Percentiles rank a stretch among this genome's conserved stretches.
phyloP scores from a whole-genome alignment of 345 rosid species.

The Cardamine resedifolia region DNA sequence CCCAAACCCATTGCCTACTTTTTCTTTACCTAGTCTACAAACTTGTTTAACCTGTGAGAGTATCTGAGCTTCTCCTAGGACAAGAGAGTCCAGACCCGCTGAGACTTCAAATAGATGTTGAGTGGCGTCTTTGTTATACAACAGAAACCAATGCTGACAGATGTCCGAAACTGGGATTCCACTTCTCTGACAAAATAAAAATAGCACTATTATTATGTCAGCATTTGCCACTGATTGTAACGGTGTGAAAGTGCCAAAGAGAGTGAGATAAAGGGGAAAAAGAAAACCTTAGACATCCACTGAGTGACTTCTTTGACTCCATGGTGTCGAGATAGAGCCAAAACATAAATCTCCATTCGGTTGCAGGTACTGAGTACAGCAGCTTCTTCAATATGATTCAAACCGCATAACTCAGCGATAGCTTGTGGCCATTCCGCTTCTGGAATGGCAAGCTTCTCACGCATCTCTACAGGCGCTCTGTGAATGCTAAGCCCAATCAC shows the following conservation, averaged over 20 bases:
- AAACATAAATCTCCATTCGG: constrained; percentile 70
- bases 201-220: too few relatives aligned
- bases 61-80: constrained; percentile 74
- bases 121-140: constrained; percentile 83
- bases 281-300: constrained; percentile 86
- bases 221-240: too few relatives aligned
- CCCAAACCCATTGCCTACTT: constrained; percentile 61
- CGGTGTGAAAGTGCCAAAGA: too few relatives aligned
- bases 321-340: constrained; percentile 63
- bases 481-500: constrained; percentile 47
- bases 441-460: constrained; percentile 51
- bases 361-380: constrained; percentile 78
- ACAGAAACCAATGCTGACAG: constrained; percentile 66
- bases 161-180: constrained; percentile 64
- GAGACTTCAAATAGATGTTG: constrained; percentile 90
- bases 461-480: constrained; percentile 61
- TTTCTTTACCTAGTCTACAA: constrained; percentile 25
- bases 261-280: too few relatives aligned
- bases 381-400: constrained; percentile 85
- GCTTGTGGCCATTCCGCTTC: constrained; percentile 38
- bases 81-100: constrained; percentile 83
- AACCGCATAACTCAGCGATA: constrained; percentile 60
- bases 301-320: constrained; percentile 80
- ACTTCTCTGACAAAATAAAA: too few relatives aligned
- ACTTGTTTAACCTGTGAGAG: constrained; percentile 75